Percentiles rank a stretch among this genome's conserved stretches.
phyloP scores from a whole-genome alignment of 306 rosid species.

The Cucurbita ficifolia region DNA sequence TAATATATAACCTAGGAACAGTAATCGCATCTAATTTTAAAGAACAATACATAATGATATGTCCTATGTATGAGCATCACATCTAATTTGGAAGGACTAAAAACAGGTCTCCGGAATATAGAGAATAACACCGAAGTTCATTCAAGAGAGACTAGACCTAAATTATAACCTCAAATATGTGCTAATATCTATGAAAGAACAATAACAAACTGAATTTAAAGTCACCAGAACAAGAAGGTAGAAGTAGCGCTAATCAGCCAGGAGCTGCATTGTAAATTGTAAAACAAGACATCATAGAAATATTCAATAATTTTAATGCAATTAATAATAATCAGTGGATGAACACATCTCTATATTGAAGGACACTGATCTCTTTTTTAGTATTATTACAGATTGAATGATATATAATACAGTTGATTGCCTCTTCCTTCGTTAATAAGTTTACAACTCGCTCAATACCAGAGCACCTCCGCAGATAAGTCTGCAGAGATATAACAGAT shows the following conservation, averaged over 20 bases:
- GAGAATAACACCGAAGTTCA: background rate
- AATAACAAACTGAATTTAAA: background rate
- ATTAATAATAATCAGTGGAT: background rate
- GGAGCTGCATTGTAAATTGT: background rate
- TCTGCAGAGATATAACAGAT: background rate
- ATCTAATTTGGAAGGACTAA: background rate
- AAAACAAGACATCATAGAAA: background rate
- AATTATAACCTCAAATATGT: background rate
- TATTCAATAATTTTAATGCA: background rate
- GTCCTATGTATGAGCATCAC: background rate
- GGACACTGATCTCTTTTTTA: background rate
- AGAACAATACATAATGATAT: background rate
- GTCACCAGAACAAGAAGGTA: background rate
- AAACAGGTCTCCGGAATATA: background rate
- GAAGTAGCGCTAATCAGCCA: background rate
- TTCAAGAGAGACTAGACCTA: background rate
- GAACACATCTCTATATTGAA: background rate
- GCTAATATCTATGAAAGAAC: background rate
- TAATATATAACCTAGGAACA: background rate
- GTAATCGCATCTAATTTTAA: background rate
- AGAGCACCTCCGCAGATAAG: background rate
- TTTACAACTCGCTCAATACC: background rate
- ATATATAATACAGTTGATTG: background rate
- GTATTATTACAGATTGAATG: background rate
- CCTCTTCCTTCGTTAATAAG: background rate